Evolutionary conservation across 176 grass and related monocot genomes (phyloP), one percentile per base, ranked within the genome.

Genomic region (Bonia amplexicaulis): DNA sequence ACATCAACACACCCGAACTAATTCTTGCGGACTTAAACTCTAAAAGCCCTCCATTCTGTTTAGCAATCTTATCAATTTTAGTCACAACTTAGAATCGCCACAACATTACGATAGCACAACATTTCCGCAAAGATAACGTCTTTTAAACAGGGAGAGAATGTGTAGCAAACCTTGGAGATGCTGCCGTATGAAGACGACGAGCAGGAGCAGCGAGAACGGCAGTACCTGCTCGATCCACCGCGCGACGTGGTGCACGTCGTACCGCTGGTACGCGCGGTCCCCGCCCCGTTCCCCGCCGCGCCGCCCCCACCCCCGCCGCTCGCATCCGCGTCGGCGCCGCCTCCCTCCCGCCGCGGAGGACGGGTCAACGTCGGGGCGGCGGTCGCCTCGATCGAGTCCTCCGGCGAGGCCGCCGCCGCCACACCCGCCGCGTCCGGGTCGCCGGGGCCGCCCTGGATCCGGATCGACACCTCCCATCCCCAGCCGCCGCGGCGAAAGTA

Each of bases 151-250:
- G 6, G 4, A 80, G 26, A 55, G 40, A 73, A 83, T 49, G 8
- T 51, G 80, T 73, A 79, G 23, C 58, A 82, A 85, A 98, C 96
- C 96, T 94, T 98, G 96, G 62, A 98, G 86, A 83, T 98, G 96
- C 61, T 98, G 96, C 52, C 96, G 91, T 83, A 98, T 98, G 85
- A 98, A 98, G 67, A 98, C 96, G 69, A 98, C 96, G 40, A 98
- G 85, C 26, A 98, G 86, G 52, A 98, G 91, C 89, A 98, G 88
- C 11, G 96, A 98, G 80, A 98, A 98, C 2, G 96, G 96, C 61
- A 98, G 73, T 87, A 98, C 90, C 83, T 98, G 96, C 78, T 98
- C 96, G 29, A 98, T 92, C 96, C 96, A 98, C 83, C 91, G 77
- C 6, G 96, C 96, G 20, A 94, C 85, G 57, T 95, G 96, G 82